Conservation (phyloP, 2,329 filamentous ascomycete genomes). For the Botrytis deweyae region DNA sequence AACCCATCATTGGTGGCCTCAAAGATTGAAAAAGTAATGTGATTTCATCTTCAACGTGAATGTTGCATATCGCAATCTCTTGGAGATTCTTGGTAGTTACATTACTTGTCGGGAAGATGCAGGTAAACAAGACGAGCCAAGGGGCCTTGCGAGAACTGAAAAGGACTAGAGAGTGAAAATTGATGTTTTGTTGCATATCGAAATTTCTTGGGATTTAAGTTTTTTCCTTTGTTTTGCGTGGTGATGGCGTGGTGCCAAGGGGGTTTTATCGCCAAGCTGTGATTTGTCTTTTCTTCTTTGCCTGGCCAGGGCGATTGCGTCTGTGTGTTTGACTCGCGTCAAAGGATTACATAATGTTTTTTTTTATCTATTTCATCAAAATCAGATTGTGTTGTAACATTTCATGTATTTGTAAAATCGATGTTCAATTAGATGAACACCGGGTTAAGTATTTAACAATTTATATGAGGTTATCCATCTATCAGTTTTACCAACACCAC, state of each 20-base stretch:
- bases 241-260: constrained; percentile 14
- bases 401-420: neutral
- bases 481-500: neutral
- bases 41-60: neutral
- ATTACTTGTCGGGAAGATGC: neutral
- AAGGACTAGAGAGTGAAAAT: neutral
- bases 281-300: neutral
- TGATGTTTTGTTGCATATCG: constrained; percentile 17
- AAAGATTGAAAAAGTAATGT: neutral
- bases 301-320: neutral
- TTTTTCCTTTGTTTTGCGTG: constrained; percentile 2
- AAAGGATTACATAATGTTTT: no score
- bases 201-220: constrained; percentile 4
- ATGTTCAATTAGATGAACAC: neutral
- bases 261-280: constrained; percentile 3
- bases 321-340: neutral
- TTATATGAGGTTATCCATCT: neutral
- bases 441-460: neutral
- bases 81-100: constrained; percentile 18
- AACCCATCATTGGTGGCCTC: neutral
- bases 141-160: neutral
- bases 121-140: neutral
- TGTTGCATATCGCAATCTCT: constrained; percentile 21
- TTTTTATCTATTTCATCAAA: neutral
- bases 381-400: neutral